Percentiles rank a stretch among this genome's conserved stretches.
Evolutionary conservation across 73 alveolate species (phyloP).

Genomic region (Tetrahymena elliotti): DNA sequence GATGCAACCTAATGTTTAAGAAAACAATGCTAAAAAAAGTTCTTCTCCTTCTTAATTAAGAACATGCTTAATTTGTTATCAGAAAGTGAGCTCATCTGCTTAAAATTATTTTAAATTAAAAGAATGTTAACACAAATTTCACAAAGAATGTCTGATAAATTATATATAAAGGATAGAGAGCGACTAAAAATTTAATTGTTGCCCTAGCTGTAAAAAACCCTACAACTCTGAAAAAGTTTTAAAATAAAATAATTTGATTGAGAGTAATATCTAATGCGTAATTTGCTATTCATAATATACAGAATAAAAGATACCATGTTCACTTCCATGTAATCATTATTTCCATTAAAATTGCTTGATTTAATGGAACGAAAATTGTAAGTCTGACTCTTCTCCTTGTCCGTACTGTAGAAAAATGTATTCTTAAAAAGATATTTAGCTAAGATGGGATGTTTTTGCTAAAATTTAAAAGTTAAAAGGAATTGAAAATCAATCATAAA

Average conservation of each 20-base stretch:
- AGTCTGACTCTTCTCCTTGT: background rate
- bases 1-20: background rate
- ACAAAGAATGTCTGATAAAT: background rate
- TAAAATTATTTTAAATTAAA: background rate
- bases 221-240: background rate
- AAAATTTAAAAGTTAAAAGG: background rate
- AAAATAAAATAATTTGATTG: background rate
- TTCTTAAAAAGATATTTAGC: background rate
- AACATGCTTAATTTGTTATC: background rate
- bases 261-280: background rate
- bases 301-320: background rate
- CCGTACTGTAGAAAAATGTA: background rate
- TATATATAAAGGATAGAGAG: background rate
- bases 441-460: background rate
- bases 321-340: background rate
- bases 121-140: background rate
- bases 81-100: background rate
- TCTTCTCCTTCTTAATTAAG: background rate
- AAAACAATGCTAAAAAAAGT: background rate
- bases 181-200: background rate
- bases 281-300: background rate
- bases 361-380: background rate
- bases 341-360: background rate
- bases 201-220: background rate
- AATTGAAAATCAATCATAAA: background rate